Evolutionary conservation across 345 rosid genomes (phyloP).

Genomic region (Eucalyptus cloeziana): DNA sequence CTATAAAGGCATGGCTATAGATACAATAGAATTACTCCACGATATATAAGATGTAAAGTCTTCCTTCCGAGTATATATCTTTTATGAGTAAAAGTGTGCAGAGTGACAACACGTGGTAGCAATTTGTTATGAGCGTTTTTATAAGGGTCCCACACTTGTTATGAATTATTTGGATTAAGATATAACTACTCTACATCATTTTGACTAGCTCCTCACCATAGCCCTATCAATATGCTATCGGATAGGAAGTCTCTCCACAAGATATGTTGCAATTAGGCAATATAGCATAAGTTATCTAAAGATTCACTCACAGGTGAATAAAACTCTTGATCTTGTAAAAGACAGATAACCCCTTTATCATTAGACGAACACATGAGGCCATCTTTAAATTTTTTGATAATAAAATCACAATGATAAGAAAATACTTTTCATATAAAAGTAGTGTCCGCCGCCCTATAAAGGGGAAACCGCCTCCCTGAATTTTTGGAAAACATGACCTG

Average conservation of each 20-base stretch:
- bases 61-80: background rate
- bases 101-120: background rate
- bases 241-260: background rate
- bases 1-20: background rate
- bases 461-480: background rate
- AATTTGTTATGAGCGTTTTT: background rate
- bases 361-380: background rate
- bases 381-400: background rate
- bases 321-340: background rate
- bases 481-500: no score
- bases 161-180: background rate
- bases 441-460: background rate
- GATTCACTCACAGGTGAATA: background rate
- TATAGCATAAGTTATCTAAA: no score
- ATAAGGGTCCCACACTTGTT: accelerated
- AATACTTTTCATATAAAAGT: background rate
- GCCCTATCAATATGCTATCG: accelerated
- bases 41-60: background rate
- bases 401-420: background rate
- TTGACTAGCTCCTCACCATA: background rate
- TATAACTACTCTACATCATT: background rate
- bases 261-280: background rate
- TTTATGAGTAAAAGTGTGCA: background rate
- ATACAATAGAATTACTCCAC: background rate
- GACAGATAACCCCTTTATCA: background rate